Evolutionary conservation across 495 filamentous ascomycete genomes (phyloP), one percentile per base, ranked within the genome.

Genomic region (Penicillium manginii): DNA sequence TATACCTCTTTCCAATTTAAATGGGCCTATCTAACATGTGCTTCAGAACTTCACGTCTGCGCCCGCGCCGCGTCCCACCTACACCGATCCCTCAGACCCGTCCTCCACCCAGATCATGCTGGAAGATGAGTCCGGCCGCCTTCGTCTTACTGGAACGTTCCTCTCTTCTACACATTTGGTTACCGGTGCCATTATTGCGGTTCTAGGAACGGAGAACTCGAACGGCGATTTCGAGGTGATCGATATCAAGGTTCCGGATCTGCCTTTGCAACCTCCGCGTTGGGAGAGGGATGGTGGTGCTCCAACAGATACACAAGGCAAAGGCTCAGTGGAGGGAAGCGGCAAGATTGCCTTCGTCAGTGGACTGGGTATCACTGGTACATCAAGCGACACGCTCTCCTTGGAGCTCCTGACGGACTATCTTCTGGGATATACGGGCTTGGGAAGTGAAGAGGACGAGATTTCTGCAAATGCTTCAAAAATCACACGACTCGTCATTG

Each of bases 61-160:
- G 2, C 92, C 91, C n/a, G 85, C 87, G 23, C 81, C 88, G n/a
- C 78, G 88, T 48, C 82, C 86, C 54, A 94, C 92, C 56, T 98
- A 96, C 70, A 75, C 84, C 57, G 73, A 82, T 43, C 72, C 73
- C 31, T 70, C 73, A 15, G 52, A 79, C 18, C 75, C 75, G 10
- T 74, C 76, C 6, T 78, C 78, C 1, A 80, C 81, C 17, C 79
- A 90, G 37, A 84, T 88, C 50, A 96, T 92, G 86, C 78, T 99
- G 35, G 96, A 99, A 70, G 96, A 99, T 68, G 93, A 98, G 68
- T 96, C 91, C 7, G 96, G 96, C 21, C 88, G 96, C n/a, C 74
- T 99, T 56, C 82, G 89, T 9, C 78, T 99, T 6, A 85, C 87
- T 6, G 96, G 96, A 1, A 74, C 79, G 32, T 67, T 82, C 12